Percentiles rank a stretch among this genome's conserved stretches.
phyloP scores from a whole-genome alignment of 2,329 filamentous ascomycete species.

The Alternaria dauci region DNA sequence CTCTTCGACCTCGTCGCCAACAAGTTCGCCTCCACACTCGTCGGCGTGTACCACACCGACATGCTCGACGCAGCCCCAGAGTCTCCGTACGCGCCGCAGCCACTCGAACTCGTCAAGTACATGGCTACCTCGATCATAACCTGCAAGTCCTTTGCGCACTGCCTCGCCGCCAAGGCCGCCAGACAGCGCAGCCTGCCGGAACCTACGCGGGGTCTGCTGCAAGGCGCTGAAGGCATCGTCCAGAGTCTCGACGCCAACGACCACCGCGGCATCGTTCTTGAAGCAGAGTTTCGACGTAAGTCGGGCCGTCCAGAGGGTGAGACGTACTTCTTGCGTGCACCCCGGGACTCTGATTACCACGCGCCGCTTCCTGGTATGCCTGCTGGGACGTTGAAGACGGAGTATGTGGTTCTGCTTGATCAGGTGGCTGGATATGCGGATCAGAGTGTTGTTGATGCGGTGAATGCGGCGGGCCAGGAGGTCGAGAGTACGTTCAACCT shows the following conservation, averaged over 20 bases:
- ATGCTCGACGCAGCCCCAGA: slow-evolving; percentile 60
- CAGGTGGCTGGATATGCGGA: slow-evolving; percentile 67
- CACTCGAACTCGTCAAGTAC: slow-evolving; percentile 77
- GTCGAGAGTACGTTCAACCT: slow-evolving; percentile 79
- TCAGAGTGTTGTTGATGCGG: slow-evolving; percentile 18
- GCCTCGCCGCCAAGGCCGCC: slow-evolving; percentile 77
- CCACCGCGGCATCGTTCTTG: slow-evolving; percentile 71
- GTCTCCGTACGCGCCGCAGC: slow-evolving; percentile 56
- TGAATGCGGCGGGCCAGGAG: slow-evolving; percentile 41
- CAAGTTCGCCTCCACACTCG: slow-evolving; percentile 72
- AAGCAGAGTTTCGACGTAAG: slow-evolving; percentile 86
- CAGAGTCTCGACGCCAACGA: slow-evolving; percentile 69
- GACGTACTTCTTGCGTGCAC: slow-evolving; percentile 62
- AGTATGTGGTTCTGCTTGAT: slow-evolving; percentile 70
- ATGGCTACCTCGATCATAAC: slow-evolving; percentile 88
- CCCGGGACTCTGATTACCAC: slow-evolving; percentile 29
- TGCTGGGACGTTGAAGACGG: slow-evolving; percentile 54
- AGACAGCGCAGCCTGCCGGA: slow-evolving; percentile 76
- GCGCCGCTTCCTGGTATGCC: slow-evolving; percentile 17
- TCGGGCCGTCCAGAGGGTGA: slow-evolving; percentile 82
- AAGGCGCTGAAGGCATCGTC: slow-evolving; percentile 80
- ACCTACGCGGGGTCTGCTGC: slow-evolving; percentile 79
- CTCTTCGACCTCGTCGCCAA: slow-evolving; percentile 73
- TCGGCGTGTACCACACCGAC: slow-evolving; percentile 85
- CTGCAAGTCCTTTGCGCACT: slow-evolving; percentile 75